These are phyloP conservation scores for Arabis alpina DNA, from an alignment of 345 rosid genomes.

Conservation along the genomic window DNA sequence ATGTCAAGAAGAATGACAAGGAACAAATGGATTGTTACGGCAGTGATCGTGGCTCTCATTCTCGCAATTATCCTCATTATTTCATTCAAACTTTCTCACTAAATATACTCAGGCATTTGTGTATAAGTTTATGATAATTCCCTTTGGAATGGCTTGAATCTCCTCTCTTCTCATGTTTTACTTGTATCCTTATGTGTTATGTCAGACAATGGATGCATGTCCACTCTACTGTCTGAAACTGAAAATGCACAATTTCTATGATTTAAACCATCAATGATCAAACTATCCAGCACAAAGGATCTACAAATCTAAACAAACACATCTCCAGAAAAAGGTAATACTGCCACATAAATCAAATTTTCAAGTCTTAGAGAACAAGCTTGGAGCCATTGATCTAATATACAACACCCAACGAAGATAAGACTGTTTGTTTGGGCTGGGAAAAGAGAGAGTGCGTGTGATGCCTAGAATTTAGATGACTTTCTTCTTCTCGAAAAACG, in stretches of 20 bases:
- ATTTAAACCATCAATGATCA: slow-evolving; percentile 16
- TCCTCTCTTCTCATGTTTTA: not conserved
- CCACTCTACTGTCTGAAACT: not conserved
- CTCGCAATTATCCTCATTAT: slow-evolving; percentile 66
- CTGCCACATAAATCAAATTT: slow-evolving; percentile 6
- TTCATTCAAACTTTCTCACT: slow-evolving; percentile 59
- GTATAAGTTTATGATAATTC: slow-evolving; percentile 11
- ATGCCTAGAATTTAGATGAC: slow-evolving; percentile 55
- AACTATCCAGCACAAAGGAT: slow-evolving; percentile 5
- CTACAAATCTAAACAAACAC: slow-evolving; percentile 14
- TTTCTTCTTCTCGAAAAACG: slow-evolving; percentile 93
- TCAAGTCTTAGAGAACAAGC: slow-evolving; percentile 13
- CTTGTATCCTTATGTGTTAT: slow-evolving; percentile 10
- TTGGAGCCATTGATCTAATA: slow-evolving; percentile 29
- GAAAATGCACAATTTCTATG: not conserved
- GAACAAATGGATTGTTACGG: slow-evolving; percentile 74
- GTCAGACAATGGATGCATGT: not conserved
- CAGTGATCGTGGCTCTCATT: slow-evolving; percentile 60
- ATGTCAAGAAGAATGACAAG: slow-evolving; percentile 74
- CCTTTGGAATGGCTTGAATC: slow-evolving; percentile 15
- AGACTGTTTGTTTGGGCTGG: not conserved
- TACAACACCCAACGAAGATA: slow-evolving; percentile 37
- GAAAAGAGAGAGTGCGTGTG: not conserved
- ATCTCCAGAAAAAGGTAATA: not conserved
- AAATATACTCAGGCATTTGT: slow-evolving; percentile 22